Base-by-base conservation (phyloP, 768 basidiomycete species). In the Pholiota microspora region DNA sequence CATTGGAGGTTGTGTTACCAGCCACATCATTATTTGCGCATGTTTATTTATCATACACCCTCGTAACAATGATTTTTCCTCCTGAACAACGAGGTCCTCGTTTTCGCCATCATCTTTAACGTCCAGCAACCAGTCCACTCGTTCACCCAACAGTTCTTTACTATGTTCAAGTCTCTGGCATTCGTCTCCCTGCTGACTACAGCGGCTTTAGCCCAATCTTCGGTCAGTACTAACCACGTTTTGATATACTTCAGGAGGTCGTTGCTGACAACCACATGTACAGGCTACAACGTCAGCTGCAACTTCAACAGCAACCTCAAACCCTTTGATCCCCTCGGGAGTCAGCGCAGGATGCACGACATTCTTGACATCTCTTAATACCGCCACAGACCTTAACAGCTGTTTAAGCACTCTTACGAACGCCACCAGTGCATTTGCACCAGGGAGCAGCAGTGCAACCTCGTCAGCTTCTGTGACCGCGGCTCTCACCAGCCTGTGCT, bases 341-440 rank as follows among this genome's bases (percentile, higher is more conserved):
- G 83, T 93, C 63, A 82, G 79, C 64, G 1, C 58, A 0, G 34
- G 59, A 16, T 93, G 91, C 77, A 53, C 67, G 16, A 55, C 64
- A 3, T 96, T 84, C 77, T 77, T 94, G 60, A 70, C 55, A 3
- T 56, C 63, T 9, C 77, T 98, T 53, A 84, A 98, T 75, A 66
- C 60, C 38, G 80, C 96, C 71, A 16, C 74, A 2, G 64, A 55
- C 45, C 69, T 98, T 53, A 55, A 71, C 1, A 60, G 77, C 9
- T 97, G 94, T 79, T 81, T 89, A 18, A 62, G 63, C 0, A 66
- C 85, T 9, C 71, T 97, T 64, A 78, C 84, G 57, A 68, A 73
- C 21, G 83, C 88, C 8, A 83, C 88, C 25, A 59, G 78, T 18
- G 67, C 70, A 35, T 92, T 86, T 52, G 69, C 69, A 7, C 78